Conservation (phyloP, 1,284 basidiomycete species). For the Tylopilus microsporus region DNA sequence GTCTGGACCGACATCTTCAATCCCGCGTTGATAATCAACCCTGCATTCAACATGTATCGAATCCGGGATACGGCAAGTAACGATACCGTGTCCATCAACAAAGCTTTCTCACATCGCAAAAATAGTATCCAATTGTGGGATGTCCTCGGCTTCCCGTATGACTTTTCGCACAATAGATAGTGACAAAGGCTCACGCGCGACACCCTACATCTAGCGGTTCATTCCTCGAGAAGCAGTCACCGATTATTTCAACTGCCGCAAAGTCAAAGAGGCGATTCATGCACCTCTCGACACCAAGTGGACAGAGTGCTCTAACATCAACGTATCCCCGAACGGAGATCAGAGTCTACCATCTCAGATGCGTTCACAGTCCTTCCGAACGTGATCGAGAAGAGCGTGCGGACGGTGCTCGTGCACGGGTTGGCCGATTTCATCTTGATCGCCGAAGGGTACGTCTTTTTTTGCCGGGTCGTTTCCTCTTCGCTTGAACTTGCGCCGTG, state of each 20-base stretch:
- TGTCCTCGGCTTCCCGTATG: slow-evolving; percentile 70
- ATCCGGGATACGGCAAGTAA: slow-evolving; percentile 60
- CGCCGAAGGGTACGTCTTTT: slow-evolving; percentile 55
- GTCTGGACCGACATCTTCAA: slow-evolving; percentile 61
- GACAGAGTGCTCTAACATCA: slow-evolving; percentile 56
- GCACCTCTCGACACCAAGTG: slow-evolving; percentile 60
- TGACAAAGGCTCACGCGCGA: too few relatives aligned
- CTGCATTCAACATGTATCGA: slow-evolving; percentile 72
- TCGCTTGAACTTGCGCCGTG: neutral
- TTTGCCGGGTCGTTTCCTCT: neutral
- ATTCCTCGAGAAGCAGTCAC: slow-evolving; percentile 37
- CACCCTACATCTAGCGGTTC: slow-evolving; percentile 37
- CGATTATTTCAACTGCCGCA: slow-evolving; percentile 64
- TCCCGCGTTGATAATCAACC: slow-evolving; percentile 58
- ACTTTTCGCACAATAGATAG: too few relatives aligned
- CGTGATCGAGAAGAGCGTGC: slow-evolving; percentile 70
- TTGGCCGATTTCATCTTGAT: slow-evolving; percentile 68
- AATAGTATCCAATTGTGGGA: slow-evolving; percentile 63
- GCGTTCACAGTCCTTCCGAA: slow-evolving; percentile 61
- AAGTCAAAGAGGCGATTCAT: slow-evolving; percentile 72
- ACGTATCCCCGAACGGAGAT: slow-evolving; percentile 63
- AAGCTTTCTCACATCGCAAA: slow-evolving; percentile 12
- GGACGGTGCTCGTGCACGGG: slow-evolving; percentile 68
- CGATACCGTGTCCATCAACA: fast-evolving
- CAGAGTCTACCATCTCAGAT: slow-evolving; percentile 56